Conservation (phyloP, 2,329 filamentous ascomycete species). For the Aspergillus eucalypticola region DNA sequence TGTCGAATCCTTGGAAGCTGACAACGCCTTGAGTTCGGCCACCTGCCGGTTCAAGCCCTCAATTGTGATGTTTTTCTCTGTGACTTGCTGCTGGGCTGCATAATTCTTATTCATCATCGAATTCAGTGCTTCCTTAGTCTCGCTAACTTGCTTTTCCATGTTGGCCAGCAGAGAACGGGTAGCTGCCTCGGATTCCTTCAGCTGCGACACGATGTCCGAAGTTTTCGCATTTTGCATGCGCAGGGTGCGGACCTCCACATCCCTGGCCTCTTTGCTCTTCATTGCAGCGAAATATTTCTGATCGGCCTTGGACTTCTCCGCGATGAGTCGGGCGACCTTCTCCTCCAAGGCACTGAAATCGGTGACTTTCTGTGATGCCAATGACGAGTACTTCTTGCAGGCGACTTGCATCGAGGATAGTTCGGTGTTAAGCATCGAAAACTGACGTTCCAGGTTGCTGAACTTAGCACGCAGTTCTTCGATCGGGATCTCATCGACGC, state of each 20-base stretch:
- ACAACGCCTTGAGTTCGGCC: constrained; percentile 69
- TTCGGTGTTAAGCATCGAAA: constrained; percentile 81
- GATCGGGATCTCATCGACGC: constrained; percentile 60
- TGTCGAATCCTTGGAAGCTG: constrained; percentile 74
- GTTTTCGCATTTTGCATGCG: constrained; percentile 84
- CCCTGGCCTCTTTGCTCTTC: constrained; percentile 85
- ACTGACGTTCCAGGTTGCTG: constrained; percentile 74
- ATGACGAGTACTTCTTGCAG: constrained; percentile 81
- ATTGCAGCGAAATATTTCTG: constrained; percentile 97
- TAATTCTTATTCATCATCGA: constrained; percentile 71
- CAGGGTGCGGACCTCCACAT: constrained; percentile 75
- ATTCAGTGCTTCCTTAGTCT: constrained; percentile 77
- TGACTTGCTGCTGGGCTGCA: constrained; percentile 68
- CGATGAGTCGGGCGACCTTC: constrained; percentile 68
- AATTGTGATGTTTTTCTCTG: constrained; percentile 67
- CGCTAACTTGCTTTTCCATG: constrained; percentile 85
- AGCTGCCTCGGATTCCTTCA: constrained; percentile 85
- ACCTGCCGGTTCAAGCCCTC: constrained; percentile 77
- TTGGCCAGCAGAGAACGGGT: constrained; percentile 75
- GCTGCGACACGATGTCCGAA: constrained; percentile 86
- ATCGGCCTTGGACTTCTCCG: constrained; percentile 94
- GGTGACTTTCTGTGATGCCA: constrained; percentile 83
- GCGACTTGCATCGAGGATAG: constrained; percentile 85
- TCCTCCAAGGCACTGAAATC: constrained; percentile 77
- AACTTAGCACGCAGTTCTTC: constrained; percentile 76